A percentile compares a stretch with the other conserved stretches of the same genome.
phyloP scores from a whole-genome alignment of 2,329 filamentous ascomycete species.

The Xylaria sp. region DNA sequence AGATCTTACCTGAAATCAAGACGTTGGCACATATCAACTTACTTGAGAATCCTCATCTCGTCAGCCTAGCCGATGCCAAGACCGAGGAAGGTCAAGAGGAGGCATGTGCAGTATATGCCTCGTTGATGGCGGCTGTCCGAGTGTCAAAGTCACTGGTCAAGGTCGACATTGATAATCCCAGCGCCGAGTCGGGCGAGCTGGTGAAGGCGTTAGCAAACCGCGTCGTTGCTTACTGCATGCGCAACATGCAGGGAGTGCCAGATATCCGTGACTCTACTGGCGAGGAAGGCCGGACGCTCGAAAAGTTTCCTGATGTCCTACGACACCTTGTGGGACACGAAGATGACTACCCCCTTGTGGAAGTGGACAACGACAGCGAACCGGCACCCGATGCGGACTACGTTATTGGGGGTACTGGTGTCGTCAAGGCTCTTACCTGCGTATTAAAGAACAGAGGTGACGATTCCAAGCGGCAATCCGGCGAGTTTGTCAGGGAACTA shows the following conservation, averaged over 20 bases:
- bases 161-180: slow-evolving; percentile 88
- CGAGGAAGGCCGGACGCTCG: slow-evolving; percentile 38
- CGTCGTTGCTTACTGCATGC: slow-evolving; percentile 90
- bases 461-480: slow-evolving; percentile 58
- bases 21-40: slow-evolving; percentile 85
- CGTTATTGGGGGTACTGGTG: slow-evolving; percentile 91
- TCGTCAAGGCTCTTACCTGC: slow-evolving; percentile 90
- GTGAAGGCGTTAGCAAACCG: slow-evolving; percentile 92
- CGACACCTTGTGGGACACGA: slow-evolving; percentile 82
- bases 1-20: slow-evolving; percentile 83
- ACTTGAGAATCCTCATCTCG: slow-evolving; percentile 76
- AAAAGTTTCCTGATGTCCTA: slow-evolving; percentile 76
- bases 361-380: slow-evolving; percentile 62
- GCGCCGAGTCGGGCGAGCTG: slow-evolving; percentile 79
- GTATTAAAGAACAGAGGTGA: slow-evolving; percentile 81
- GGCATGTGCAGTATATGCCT: slow-evolving; percentile 90
- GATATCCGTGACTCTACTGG: slow-evolving; percentile 41
- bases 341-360: slow-evolving; percentile 48
- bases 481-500: slow-evolving; percentile 56
- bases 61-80: slow-evolving; percentile 71
- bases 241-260: slow-evolving; percentile 83
- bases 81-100: slow-evolving; percentile 86
- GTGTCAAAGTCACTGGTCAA: slow-evolving; percentile 83
- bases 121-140: slow-evolving; percentile 82
- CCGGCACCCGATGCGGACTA: slow-evolving; percentile 88